phyloP scores from a whole-genome alignment of 2,329 filamentous ascomycete genomes.

The Trichoderma sp. region DNA sequence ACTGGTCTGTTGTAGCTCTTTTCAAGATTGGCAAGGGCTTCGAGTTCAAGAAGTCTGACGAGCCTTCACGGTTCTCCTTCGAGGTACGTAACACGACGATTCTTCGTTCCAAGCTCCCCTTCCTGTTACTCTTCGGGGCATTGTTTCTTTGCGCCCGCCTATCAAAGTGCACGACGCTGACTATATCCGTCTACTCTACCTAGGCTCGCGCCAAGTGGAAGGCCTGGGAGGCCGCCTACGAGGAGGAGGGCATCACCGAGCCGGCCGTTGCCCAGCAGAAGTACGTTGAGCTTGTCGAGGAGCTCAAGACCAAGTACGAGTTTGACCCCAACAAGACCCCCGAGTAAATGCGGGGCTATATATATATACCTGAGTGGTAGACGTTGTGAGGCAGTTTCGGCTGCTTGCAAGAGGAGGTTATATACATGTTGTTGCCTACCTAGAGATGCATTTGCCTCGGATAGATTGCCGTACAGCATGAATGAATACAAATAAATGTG shows the following conservation, averaged over 20 bases:
- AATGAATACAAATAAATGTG: background rate
- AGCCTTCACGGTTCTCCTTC: slow-evolving; percentile 71
- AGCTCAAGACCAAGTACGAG: slow-evolving; percentile 70
- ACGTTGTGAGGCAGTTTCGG: no score
- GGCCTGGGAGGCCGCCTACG: slow-evolving; percentile 72
- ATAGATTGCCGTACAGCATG: slow-evolving; percentile 20
- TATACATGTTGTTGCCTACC: background rate
- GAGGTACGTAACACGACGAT: slow-evolving; percentile 50
- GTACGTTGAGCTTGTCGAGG: slow-evolving; percentile 74
- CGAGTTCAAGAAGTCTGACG: slow-evolving; percentile 57
- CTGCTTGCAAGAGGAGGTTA: background rate
- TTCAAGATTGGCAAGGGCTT: slow-evolving; percentile 62
- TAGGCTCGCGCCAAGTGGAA: slow-evolving; percentile 82
- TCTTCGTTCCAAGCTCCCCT: no score
- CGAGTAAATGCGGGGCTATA: slow-evolving; percentile 43
- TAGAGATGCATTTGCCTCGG: slow-evolving; percentile 7
- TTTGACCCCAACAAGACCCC: slow-evolving; percentile 66
- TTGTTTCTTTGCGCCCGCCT: background rate
- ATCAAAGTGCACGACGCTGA: background rate
- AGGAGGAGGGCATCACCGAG: slow-evolving; percentile 61
- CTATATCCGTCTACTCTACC: slow-evolving; percentile 24
- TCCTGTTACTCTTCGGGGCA: background rate
- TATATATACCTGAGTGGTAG: no score
- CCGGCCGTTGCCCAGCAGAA: slow-evolving; percentile 70
- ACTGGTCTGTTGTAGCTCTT: slow-evolving; percentile 46